Evolutionary conservation across 2,329 filamentous ascomycete species (phyloP), one percentile per base, ranked within the genome.

Genomic region (Canariomyces notabilis): DNA sequence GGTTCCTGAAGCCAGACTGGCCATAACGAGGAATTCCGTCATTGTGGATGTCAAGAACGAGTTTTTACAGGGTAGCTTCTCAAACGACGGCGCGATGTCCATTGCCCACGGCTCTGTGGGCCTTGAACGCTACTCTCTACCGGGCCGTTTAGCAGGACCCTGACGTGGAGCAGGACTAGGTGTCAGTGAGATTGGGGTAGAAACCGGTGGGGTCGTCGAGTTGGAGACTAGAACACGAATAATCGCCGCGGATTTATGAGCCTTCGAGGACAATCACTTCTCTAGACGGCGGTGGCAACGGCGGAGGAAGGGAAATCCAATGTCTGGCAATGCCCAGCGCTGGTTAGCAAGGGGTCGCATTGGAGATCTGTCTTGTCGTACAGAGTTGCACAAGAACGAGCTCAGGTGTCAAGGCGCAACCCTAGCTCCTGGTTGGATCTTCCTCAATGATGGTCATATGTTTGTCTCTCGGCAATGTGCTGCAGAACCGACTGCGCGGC

Each of bases 81-180:
- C 31, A 16, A 19, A 14, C 18, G 23, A 33, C 29, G 26, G 26
- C 26, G 9, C 9, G 26, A 29, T 8, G 4, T 12, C 26, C 4
- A 29, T 9, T 8, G 4, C 26, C 26, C 26, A 29, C 14, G 26
- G 26, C 26, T 22, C n/a, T 26, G 34, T 41, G 38, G 20, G 32
- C 42, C 29, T 33, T 15, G 31, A 23, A 15, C 23, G 32, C 26
- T 37, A n/a, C n/a, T n/a, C 51, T 45, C 40, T 53, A 42, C 52
- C 52, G 50, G 50, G 50, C 50, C 48, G 50, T 48, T 49, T 48
- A 39, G 37, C 14, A 48, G 16, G 36, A 21, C 48, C 48, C 33
- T 34, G 46, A 32, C 40, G 26, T 29, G 26, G 8, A 29, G 4
- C 26, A 29, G 26, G 26, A 29, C 26, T 11, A n/a, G n/a, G n/a